Evolutionary conservation across 768 basidiomycete genomes (phyloP).

Genomic region (Suillus spraguei): DNA sequence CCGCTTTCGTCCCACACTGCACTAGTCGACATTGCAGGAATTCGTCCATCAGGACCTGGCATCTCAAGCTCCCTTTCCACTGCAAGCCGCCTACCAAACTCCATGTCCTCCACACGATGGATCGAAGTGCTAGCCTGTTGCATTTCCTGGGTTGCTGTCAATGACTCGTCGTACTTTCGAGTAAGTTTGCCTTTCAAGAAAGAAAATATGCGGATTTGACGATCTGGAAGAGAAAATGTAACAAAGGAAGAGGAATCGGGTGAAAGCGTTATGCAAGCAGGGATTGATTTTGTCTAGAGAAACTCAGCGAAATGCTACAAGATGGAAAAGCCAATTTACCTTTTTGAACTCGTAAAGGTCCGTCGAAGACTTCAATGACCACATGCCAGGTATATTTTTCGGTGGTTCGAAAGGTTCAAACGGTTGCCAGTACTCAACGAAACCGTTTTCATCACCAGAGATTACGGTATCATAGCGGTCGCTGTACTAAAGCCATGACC

Average conservation of each 20-base stretch:
- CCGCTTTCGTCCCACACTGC: slow-evolving; percentile 99
- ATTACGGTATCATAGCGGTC: slow-evolving; percentile 89
- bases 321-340: slow-evolving; percentile 41
- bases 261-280: slow-evolving; percentile 90
- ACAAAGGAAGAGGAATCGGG: slow-evolving; percentile 89
- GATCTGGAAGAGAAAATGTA: slow-evolving; percentile 91
- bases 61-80: slow-evolving; percentile 89
- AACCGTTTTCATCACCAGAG: slow-evolving; percentile 93
- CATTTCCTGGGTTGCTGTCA: slow-evolving; percentile 95
- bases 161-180: slow-evolving; percentile 93
- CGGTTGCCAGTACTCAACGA: slow-evolving; percentile 96
- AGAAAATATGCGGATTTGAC: slow-evolving; percentile 92
- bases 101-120: slow-evolving; percentile 96
- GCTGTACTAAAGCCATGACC: slow-evolving; percentile 65
- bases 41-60: slow-evolving; percentile 70
- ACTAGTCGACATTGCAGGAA: slow-evolving; percentile 81
- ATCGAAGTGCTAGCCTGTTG: slow-evolving; percentile 96
- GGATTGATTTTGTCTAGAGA: slow-evolving; percentile 81
- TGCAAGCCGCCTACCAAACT: slow-evolving; percentile 96
- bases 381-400: slow-evolving; percentile 73
- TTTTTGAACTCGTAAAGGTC: slow-evolving; percentile 99
- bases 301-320: slow-evolving; percentile 9
- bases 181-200: slow-evolving; percentile 88
- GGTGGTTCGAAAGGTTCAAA: slow-evolving; percentile 86
- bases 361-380: slow-evolving; percentile 90